phyloP scores from a whole-genome alignment of 129 eudicot species.

The Saussurea involucrata region DNA sequence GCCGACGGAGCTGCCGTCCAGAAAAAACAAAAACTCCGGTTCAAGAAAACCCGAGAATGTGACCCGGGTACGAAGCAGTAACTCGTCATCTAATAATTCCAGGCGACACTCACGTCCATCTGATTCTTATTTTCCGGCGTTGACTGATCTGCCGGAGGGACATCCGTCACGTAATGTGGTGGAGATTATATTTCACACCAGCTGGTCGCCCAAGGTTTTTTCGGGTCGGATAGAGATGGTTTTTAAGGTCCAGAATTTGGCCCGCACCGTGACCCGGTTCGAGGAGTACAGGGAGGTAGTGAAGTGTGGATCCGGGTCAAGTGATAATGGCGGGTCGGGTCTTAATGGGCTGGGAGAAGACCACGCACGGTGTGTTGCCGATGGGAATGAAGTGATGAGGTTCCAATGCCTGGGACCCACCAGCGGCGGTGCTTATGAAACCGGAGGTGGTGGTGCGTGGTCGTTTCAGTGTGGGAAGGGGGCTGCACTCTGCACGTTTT shows the following conservation, averaged over 20 bases:
- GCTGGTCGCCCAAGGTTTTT: constrained; percentile 72
- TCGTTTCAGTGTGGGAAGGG: constrained; percentile 45
- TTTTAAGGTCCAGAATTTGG: constrained; percentile 74
- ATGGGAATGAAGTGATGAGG: constrained; percentile 98
- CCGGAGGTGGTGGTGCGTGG: constrained; percentile 59
- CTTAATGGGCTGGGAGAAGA: constrained; percentile 54
- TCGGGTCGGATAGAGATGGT: constrained; percentile 89
- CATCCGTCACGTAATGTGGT: constrained; percentile 96
- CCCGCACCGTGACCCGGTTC: constrained; percentile 71
- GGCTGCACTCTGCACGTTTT: constrained; percentile 60
- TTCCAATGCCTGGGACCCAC: constrained; percentile 82
- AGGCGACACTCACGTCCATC: constrained; percentile 30
- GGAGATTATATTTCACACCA: constrained; percentile 83
- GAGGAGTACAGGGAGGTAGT: constrained; percentile 80
- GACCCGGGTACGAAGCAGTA: constrained; percentile 23
- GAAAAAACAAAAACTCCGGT: constrained; percentile 20
- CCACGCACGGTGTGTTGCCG: constrained; percentile 86
- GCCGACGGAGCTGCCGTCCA: constrained; percentile 6
- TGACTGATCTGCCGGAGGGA: constrained; percentile 73
- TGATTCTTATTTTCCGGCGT: constrained; percentile 62
- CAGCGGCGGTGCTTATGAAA: constrained; percentile 43
- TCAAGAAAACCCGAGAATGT: constrained; percentile 39
- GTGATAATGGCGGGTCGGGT: constrained; percentile 13
- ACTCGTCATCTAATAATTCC: constrained; percentile 10
- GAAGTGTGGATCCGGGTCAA: constrained; percentile 33